Evolutionary conservation across 306 rosid genomes (phyloP).

Genomic region (Mucuna pruriens): DNA sequence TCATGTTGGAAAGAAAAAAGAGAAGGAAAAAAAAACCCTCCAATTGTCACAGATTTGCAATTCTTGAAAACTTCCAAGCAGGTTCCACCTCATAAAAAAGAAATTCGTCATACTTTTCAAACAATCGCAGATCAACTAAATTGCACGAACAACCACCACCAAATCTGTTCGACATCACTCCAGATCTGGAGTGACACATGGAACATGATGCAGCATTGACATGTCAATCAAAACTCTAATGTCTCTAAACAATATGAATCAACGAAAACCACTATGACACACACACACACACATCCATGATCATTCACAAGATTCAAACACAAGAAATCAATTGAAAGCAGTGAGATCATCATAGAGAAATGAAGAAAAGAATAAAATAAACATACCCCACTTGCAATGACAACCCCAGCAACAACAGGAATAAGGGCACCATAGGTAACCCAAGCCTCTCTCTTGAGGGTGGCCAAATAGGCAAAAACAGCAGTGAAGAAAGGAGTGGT

Average conservation of each 20-base stretch:
- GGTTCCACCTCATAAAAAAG: not conserved
- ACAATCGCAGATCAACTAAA: slow-evolving; percentile 38
- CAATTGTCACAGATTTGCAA: slow-evolving; percentile 19
- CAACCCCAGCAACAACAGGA: slow-evolving; percentile 97
- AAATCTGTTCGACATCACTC: slow-evolving; percentile 1
- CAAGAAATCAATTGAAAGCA: slow-evolving; percentile 18
- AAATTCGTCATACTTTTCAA: slow-evolving; percentile 9
- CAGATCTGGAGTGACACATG: slow-evolving; percentile 61
- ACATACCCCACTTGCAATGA: slow-evolving; percentile 98
- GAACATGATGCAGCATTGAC: slow-evolving; percentile 6
- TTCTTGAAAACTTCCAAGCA: slow-evolving; percentile 8
- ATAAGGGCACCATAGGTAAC: slow-evolving; percentile 91
- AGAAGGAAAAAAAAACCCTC: not conserved
- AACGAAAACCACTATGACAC: not conserved
- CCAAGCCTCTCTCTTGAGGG: slow-evolving; percentile 96
- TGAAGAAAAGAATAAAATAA: no score
- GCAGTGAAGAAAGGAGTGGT: slow-evolving; percentile 98
- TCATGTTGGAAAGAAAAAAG: not conserved
- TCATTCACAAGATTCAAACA: not conserved
- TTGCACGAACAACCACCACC: not conserved
- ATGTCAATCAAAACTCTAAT: slow-evolving; percentile 17
- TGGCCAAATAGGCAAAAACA: slow-evolving; percentile 78
- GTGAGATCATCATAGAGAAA: not conserved
- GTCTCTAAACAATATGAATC: slow-evolving; percentile 15
- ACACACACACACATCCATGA: not conserved